Percentiles rank a stretch among this genome's conserved stretches.
These are phyloP conservation scores for Zymoseptoria tritici DNA, from an alignment of 2,329 filamentous ascomycete species.

Conservation along the genomic window DNA sequence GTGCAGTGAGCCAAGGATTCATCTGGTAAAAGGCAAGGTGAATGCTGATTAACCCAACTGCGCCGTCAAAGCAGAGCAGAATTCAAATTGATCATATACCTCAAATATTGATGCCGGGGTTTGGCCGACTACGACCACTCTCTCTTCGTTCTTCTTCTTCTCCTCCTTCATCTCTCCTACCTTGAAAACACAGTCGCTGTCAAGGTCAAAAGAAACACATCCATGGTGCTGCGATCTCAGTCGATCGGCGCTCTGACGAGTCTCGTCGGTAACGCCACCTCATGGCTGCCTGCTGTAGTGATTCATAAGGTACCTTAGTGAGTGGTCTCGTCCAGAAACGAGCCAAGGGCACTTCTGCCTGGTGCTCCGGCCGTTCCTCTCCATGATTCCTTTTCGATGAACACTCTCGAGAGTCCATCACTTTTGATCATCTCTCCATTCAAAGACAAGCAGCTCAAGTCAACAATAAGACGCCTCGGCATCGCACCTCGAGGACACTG, in stretches of 20 bases:
- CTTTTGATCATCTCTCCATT: no score
- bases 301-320: neutral
- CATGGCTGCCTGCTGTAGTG: neutral
- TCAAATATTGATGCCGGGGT: neutral
- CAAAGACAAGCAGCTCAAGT: no score
- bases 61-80: constrained; percentile 11
- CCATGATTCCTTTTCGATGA: neutral
- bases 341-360: neutral
- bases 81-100: constrained; percentile 5
- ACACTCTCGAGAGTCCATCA: no score
- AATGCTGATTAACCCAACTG: constrained; percentile 28
- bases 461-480: no score
- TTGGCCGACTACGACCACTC: neutral
- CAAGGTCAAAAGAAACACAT: no score
- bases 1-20: constrained; percentile 27
- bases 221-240: no score
- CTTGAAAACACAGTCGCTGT: no score
- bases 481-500: no score
- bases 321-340: neutral
- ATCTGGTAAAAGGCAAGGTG: constrained; percentile 32
- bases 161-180: neutral
- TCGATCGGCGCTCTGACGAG: no score
- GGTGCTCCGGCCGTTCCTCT: neutral
- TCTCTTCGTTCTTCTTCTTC: neutral
- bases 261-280: neutral